phyloP scores from a whole-genome alignment of 768 basidiomycete genomes.

The Hericium erinaceus region DNA sequence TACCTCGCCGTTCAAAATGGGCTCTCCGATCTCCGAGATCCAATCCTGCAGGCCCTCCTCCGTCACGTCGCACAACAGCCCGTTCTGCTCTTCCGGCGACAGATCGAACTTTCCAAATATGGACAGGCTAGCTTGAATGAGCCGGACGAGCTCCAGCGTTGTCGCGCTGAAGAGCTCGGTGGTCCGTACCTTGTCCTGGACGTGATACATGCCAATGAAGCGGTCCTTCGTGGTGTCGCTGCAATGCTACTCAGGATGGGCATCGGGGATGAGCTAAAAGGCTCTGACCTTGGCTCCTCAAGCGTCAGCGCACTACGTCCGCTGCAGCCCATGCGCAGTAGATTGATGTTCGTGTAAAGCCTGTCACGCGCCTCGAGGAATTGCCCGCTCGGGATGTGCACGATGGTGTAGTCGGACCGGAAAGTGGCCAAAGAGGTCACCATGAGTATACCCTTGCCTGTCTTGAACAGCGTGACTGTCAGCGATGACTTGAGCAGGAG shows the following conservation, averaged over 20 bases:
- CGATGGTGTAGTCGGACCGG: conserved; percentile 80
- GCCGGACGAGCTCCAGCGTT: conserved; percentile 68
- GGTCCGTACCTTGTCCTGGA: conserved; percentile 33
- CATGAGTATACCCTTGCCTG: conserved; percentile 61
- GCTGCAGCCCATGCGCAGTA: conserved; percentile 77
- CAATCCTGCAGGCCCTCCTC: conserved; percentile 63
- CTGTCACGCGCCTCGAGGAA: conserved; percentile 54
- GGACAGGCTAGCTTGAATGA: conserved; percentile 61
- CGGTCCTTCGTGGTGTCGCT: conserved; percentile 77
- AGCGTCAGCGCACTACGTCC: conserved; percentile 73
- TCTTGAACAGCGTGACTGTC: conserved; percentile 26
- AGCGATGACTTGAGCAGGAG: background rate
- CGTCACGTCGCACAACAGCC: conserved; percentile 70
- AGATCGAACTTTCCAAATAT: conserved; percentile 60
- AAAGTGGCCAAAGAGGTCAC: conserved; percentile 82
- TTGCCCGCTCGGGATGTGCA: conserved; percentile 65
- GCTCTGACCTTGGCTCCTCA: conserved; percentile 58
- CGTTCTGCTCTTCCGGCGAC: conserved; percentile 35
- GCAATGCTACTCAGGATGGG: conserved; percentile 4
- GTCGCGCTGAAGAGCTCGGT: conserved; percentile 45
- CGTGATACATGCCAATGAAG: conserved; percentile 61
- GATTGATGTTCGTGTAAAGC: conserved; percentile 74
- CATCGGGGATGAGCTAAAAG: background rate
- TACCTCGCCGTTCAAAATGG: conserved; percentile 53
- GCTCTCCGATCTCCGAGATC: conserved; percentile 57